Evolutionary conservation across 345 rosid species (phyloP).

Genomic region (Eucalyptus viminalis): DNA sequence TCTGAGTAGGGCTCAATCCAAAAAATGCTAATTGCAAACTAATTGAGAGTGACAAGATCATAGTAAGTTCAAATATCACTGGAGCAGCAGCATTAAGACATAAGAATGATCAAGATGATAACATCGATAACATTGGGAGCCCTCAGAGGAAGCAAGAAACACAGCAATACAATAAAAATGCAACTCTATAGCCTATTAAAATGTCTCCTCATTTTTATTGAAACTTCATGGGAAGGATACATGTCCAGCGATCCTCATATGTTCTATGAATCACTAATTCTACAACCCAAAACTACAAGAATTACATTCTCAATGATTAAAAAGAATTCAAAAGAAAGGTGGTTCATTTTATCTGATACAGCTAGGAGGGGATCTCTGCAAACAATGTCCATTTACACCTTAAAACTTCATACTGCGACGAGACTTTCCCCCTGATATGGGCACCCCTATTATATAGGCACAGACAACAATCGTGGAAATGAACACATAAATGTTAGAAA

Average conservation of each 20-base stretch:
- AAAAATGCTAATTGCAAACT: not conserved
- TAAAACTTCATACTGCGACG: constrained; percentile 16
- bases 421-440: not conserved
- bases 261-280: constrained; percentile 26
- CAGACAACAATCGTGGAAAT: constrained; percentile 3
- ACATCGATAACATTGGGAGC: not conserved
- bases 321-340: constrained; percentile 1
- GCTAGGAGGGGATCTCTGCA: not conserved
- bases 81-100: not conserved
- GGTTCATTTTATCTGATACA: constrained; percentile 2
- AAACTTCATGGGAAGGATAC: constrained; percentile 24
- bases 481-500: constrained; percentile 21
- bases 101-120: not conserved
- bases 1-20: not conserved
- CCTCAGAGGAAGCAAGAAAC: not conserved
- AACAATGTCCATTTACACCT: constrained; percentile 19
- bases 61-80: not conserved
- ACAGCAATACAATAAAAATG: not conserved
- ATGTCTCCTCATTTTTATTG: constrained; percentile 17
- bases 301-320: constrained; percentile 16
- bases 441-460: not conserved
- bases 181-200: not conserved
- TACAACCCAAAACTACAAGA: constrained; percentile 32
- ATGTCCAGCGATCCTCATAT: constrained; percentile 27
- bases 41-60: not conserved